phyloP scores from a whole-genome alignment of 176 grass and related monocot species.

The Rhynchospora breviuscula region DNA sequence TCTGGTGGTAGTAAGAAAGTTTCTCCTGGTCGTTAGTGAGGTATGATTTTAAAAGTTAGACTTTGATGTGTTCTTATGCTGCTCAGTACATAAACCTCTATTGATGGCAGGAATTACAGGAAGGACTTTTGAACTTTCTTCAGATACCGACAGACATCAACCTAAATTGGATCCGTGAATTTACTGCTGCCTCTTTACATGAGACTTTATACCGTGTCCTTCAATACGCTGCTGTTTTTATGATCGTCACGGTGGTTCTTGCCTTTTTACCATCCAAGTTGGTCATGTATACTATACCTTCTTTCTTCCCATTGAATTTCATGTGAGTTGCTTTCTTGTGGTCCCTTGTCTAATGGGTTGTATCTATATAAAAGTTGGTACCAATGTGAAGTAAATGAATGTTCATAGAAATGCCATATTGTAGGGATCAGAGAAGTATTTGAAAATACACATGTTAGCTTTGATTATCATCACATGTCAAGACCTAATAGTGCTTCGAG shows the following conservation, averaged over 20 bases:
- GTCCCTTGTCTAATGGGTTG: not conserved
- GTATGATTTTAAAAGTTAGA: not conserved
- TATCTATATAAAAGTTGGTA: not conserved
- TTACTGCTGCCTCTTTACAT: not conserved
- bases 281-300: not conserved
- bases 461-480: not conserved
- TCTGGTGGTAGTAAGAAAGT: not conserved
- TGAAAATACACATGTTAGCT: not conserved
- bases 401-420: not conserved
- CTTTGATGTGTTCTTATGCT: not conserved
- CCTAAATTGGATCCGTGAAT: not conserved
- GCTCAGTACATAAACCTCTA: not conserved
- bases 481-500: not conserved
- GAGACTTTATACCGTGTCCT: slow-evolving; percentile 1
- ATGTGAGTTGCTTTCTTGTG: not conserved
- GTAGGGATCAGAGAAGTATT: not conserved
- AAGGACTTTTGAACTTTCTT: not conserved
- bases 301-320: slow-evolving; percentile 17
- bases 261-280: slow-evolving; percentile 10
- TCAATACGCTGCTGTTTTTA: not conserved
- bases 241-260: not conserved
- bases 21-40: slow-evolving; percentile 3
- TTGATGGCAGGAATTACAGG: not conserved
- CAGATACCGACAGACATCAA: slow-evolving; percentile 5
- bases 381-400: not conserved